Base-by-base conservation (phyloP, 2,329 filamentous ascomycete species). In the Fusarium graminum region DNA sequence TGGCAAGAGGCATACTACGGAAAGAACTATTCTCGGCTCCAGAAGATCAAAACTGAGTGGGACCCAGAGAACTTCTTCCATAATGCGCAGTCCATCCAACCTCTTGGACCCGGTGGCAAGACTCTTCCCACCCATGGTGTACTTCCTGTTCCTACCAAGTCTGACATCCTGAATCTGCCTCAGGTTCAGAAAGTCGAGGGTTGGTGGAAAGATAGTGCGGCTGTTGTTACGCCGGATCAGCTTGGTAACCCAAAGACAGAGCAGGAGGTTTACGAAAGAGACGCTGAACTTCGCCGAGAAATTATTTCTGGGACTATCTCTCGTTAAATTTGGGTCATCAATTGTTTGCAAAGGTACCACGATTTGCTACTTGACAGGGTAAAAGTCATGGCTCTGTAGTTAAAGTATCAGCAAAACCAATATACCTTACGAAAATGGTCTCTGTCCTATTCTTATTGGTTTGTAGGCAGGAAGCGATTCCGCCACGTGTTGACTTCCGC, bases 1-100 rank as follows among this genome's bases (percentile, higher is more conserved):
- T 53, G 41, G 51, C 7, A 53, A 26, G 4, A 47, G 8, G 41
- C 51, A 2, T 53, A 47, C 2, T 53, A 47, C 4, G 41, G 51
- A 2, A 13, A n/a, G 0, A 47, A 54, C 5, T 40, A 40, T 2
- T 14, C 42, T 26, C 42, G 52, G 2, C 52, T 54, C 2, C 42
- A 54, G 16, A 39, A 47, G 26, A 5, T 47, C 1, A 54, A 54
- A 26, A 17, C 17, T 1, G 19, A 26, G 12, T 54, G 52, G 42
- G 52, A 54, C 11, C 10, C 16, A 1, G 9, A 32, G 3, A 40
- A 49, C n/a, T 47, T 54, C 19, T 49, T 54, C 9, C 32, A n/a
- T 6, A 39, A 49, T 19, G 3, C 14, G 6, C 42, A 47, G 19
- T 49, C 42, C 4, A 40, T 54, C 28, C 36, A 19, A 16, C 34